Evolutionary conservation across 768 basidiomycete species (phyloP).

Genomic region (Termitomyces titanicus): DNA sequence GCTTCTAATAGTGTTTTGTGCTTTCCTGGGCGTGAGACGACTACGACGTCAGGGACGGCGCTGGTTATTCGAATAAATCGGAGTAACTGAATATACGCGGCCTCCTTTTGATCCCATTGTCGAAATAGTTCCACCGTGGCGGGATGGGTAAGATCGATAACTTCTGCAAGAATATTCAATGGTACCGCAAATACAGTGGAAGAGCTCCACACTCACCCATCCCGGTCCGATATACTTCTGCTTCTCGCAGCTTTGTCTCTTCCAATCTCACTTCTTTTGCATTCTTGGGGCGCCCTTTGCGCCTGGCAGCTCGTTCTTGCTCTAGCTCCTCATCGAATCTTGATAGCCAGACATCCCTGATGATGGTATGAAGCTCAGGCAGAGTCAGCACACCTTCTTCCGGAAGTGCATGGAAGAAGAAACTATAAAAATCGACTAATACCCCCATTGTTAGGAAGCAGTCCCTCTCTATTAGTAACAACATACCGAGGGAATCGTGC

Average conservation of each 20-base stretch:
- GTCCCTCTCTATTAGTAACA: background rate
- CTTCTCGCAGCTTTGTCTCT: constrained; percentile 64
- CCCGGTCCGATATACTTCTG: constrained; percentile 75
- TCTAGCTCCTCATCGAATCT: constrained; percentile 65
- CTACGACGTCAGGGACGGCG: constrained; percentile 36
- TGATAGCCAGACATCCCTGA: constrained; percentile 70
- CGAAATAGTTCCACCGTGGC: constrained; percentile 68
- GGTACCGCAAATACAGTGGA: background rate
- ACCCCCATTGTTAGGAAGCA: constrained; percentile 9
- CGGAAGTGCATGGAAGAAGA: constrained; percentile 73
- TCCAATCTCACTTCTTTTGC: constrained; percentile 63
- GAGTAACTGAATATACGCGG: constrained; percentile 65
- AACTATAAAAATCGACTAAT: constrained; percentile 67
- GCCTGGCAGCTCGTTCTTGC: constrained; percentile 52
- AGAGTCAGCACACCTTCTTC: constrained; percentile 55
- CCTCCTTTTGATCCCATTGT: constrained; percentile 74
- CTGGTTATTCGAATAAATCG: constrained; percentile 77
- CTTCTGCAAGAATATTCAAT: constrained; percentile 43
- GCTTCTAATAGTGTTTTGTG: constrained; percentile 36
- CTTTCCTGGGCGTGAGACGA: constrained; percentile 60
- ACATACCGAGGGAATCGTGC: constrained; percentile 49
- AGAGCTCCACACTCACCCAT: constrained; percentile 50
- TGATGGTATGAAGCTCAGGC: constrained; percentile 60
- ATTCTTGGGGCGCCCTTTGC: constrained; percentile 78
- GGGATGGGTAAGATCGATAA: constrained; percentile 75